phyloP scores from a whole-genome alignment of 345 rosid species.

The Linum usitatissimum region DNA sequence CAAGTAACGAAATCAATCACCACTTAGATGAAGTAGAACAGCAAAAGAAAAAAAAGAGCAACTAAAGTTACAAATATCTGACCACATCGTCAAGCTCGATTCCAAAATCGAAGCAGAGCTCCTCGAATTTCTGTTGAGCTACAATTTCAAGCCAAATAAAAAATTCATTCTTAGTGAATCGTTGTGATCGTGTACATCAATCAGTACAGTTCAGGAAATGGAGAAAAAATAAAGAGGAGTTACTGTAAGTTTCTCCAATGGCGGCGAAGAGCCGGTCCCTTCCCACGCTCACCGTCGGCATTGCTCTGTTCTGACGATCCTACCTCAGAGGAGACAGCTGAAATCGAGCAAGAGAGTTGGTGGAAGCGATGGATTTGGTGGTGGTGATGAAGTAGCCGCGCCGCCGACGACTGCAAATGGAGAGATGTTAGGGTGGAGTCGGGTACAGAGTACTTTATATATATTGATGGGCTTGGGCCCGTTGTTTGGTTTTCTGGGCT shows the following conservation, averaged over 20 bases:
- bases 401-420: no score
- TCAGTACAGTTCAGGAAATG: not conserved
- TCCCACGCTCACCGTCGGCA: constrained; percentile 79
- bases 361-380: no score
- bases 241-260: constrained; percentile 60
- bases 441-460: no score
- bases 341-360: no score
- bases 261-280: constrained; percentile 68
- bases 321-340: no score
- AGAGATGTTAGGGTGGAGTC: no score
- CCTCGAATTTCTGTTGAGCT: constrained; percentile 80
- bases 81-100: constrained; percentile 97
- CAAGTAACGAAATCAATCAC: not conserved
- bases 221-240: not conserved
- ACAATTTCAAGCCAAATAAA: not conserved
- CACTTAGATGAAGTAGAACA: not conserved
- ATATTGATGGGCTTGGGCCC: no score
- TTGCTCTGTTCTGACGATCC: constrained; percentile 3
- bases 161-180: not conserved
- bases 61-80: constrained; percentile 8
- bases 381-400: no score
- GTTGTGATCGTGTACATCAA: not conserved
- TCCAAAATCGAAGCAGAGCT: constrained; percentile 80
- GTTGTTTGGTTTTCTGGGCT: no score
- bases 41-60: not conserved